Conservation (phyloP, 208 protist genomes). For the Leishmania martiniquensis region DNA sequence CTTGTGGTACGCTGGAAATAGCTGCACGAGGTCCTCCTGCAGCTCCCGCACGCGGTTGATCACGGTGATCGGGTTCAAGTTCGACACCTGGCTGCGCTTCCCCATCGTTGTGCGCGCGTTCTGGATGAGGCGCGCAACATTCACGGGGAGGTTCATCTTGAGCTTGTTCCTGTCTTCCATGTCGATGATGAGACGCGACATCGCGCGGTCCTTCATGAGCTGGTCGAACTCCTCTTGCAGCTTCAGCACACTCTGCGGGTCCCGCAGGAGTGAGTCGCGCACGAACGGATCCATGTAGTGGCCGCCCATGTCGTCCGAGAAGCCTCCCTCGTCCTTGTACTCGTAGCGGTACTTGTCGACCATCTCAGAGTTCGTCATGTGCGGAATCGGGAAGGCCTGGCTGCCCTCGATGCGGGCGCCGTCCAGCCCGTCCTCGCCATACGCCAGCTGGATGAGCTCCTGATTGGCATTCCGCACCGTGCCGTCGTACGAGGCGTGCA, state of each 20-base stretch:
- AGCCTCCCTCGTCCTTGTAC: slow-evolving; percentile 76
- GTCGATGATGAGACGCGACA: slow-evolving; percentile 69
- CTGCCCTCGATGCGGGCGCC: slow-evolving; percentile 92
- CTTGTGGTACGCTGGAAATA: slow-evolving; percentile 85
- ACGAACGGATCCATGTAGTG: slow-evolving; percentile 90
- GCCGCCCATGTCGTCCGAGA: slow-evolving; percentile 74
- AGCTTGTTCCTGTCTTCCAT: slow-evolving; percentile 65
- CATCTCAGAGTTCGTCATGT: slow-evolving; percentile 74
- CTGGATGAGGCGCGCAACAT: slow-evolving; percentile 95
- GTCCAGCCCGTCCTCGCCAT: slow-evolving; percentile 99
- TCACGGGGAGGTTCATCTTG: slow-evolving; percentile 91
- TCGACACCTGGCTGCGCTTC: slow-evolving; percentile 83
- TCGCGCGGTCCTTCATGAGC: slow-evolving; percentile 83
- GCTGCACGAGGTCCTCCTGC: slow-evolving; percentile 75
- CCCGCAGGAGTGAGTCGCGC: slow-evolving; percentile 81
- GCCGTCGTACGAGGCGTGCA: slow-evolving; percentile 98
- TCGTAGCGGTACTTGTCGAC: slow-evolving; percentile 72
- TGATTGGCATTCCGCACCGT: slow-evolving; percentile 97
- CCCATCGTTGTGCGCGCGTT: slow-evolving; percentile 96
- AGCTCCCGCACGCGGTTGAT: slow-evolving; percentile 82
- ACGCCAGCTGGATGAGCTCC: slow-evolving; percentile 97
- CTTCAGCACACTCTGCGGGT: slow-evolving; percentile 63
- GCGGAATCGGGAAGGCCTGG: slow-evolving; percentile 75
- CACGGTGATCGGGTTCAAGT: slow-evolving; percentile 92
- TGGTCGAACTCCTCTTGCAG: slow-evolving; percentile 93